Percentiles rank a stretch among this genome's conserved stretches.
These are phyloP conservation scores for Erodium chrysanthum DNA, from an alignment of 441 rosid genomes.

Conservation along the genomic window DNA sequence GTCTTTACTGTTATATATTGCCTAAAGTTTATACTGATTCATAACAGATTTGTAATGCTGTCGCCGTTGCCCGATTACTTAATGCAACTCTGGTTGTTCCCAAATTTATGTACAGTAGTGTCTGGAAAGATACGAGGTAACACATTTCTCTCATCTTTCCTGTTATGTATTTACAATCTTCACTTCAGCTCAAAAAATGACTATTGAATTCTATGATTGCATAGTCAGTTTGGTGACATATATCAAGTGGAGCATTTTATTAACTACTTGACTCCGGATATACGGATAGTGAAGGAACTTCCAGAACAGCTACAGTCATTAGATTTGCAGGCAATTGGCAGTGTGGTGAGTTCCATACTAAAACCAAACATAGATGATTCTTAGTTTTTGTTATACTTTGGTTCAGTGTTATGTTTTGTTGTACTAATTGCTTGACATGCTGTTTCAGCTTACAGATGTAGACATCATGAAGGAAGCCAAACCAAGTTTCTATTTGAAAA, in stretches of 20 bases:
- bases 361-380: neutral
- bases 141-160: conserved; percentile 14
- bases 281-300: conserved; percentile 71
- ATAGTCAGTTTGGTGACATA: conserved; percentile 81
- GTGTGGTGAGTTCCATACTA: conserved; percentile 53
- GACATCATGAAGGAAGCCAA: conserved; percentile 76
- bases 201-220: conserved; percentile 23
- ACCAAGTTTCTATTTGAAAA: conserved; percentile 70
- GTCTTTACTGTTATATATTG: conserved; percentile 1
- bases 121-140: conserved; percentile 90
- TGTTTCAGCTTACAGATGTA: conserved; percentile 57
- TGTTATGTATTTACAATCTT: conserved; percentile 5
- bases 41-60: conserved; percentile 84
- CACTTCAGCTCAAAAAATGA: conserved; percentile 19
- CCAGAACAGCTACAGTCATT: conserved; percentile 69
- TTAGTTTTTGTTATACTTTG: too few species aligned
- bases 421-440: conserved; percentile 19
- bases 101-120: conserved; percentile 84
- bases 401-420: neutral
- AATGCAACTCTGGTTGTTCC: conserved; percentile 89
- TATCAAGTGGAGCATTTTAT: conserved; percentile 87
- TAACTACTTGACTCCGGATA: conserved; percentile 63
- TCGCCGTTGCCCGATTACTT: conserved; percentile 70
- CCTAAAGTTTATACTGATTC: conserved; percentile 17
- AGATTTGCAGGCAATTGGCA: conserved; percentile 82